Evolutionary conservation across 2,329 filamentous ascomycete genomes (phyloP).

Genomic region (Helotiales sp.): DNA sequence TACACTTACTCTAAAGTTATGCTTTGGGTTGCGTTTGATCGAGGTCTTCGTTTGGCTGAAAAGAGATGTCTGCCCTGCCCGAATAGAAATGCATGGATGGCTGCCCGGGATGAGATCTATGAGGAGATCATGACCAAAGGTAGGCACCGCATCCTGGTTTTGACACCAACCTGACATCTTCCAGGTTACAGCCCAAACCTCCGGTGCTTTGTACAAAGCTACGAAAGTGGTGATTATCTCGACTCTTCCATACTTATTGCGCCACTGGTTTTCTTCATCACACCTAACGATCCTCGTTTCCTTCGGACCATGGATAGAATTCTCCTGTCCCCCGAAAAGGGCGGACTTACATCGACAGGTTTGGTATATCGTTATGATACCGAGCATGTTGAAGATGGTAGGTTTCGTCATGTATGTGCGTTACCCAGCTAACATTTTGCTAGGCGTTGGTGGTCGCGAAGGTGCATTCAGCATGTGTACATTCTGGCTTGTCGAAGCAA

Average conservation of each 20-base stretch:
- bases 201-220: constrained; percentile 75
- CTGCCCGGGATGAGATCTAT: constrained; percentile 69
- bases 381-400: constrained; percentile 70
- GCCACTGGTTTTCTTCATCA: constrained; percentile 79
- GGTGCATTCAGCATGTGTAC: constrained; percentile 83
- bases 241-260: constrained; percentile 79
- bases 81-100: constrained; percentile 68
- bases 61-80: constrained; percentile 79
- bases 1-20: constrained; percentile 84
- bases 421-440: constrained; percentile 25
- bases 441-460: constrained; percentile 74
- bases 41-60: constrained; percentile 73
- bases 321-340: constrained; percentile 73
- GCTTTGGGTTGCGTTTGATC: constrained; percentile 82
- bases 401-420: too few species aligned
- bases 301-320: constrained; percentile 74
- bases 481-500: constrained; percentile 81
- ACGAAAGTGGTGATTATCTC: constrained; percentile 70
- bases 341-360: constrained; percentile 75
- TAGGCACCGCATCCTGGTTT: constrained; percentile 25
- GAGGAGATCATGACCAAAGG: constrained; percentile 79
- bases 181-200: constrained; percentile 72
- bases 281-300: constrained; percentile 78
- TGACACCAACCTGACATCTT: constrained; percentile 8
- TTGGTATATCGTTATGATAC: constrained; percentile 79